Evolutionary conservation across 768 basidiomycete species (phyloP).

Genomic region (Mycena filopes): DNA sequence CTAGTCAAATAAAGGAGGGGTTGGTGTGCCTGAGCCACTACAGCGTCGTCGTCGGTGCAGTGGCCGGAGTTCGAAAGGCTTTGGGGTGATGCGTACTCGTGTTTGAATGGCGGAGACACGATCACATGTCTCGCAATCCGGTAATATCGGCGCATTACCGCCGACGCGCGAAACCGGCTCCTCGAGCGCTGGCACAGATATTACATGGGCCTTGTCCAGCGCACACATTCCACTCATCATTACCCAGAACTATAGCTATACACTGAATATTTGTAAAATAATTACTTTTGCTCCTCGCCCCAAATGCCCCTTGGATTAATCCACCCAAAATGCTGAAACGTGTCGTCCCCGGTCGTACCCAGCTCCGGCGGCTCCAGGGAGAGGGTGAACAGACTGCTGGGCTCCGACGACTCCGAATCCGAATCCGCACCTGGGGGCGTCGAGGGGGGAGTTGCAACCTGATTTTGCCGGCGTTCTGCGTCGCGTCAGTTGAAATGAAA

Average conservation of each 20-base stretch:
- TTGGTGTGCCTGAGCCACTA: not conserved
- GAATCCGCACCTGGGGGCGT: too few relatives aligned
- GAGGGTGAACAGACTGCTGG: constrained; percentile 15
- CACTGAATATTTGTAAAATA: too few relatives aligned
- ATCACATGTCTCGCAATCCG: not conserved
- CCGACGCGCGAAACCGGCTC: too few relatives aligned
- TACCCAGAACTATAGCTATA: too few relatives aligned
- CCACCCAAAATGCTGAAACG: constrained; percentile 40
- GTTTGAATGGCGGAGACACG: not conserved
- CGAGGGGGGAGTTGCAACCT: too few relatives aligned
- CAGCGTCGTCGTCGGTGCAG: constrained; percentile 1
- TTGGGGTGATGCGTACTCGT: not conserved
- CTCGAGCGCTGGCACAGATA: too few relatives aligned
- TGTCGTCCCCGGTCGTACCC: constrained; percentile 14
- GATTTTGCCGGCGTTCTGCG: not conserved
- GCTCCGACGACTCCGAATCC: too few relatives aligned
- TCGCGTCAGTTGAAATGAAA: not conserved
- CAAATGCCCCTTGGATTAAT: constrained; percentile 43
- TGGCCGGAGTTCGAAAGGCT: not conserved
- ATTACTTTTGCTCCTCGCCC: constrained; percentile 23
- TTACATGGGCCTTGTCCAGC: too few relatives aligned
- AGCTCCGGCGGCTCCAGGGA: constrained; percentile 34
- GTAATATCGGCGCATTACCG: too few relatives aligned
- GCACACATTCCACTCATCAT: too few relatives aligned
- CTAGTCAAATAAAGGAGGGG: too few relatives aligned